phyloP scores from a whole-genome alignment of 495 filamentous ascomycete species.

The Ramalina intermedia region DNA sequence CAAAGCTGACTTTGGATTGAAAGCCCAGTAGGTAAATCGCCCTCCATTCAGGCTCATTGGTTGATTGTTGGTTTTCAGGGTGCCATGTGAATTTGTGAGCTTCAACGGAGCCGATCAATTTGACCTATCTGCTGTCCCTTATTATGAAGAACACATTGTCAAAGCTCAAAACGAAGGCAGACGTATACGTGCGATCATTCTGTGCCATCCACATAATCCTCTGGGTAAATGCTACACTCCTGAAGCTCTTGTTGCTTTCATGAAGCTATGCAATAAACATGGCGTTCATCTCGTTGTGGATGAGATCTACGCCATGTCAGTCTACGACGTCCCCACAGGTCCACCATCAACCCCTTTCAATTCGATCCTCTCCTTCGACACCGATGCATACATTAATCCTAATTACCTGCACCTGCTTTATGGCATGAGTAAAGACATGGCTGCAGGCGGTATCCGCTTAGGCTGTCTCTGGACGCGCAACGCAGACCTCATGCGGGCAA shows the following conservation, averaged over 20 bases:
- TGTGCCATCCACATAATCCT: slow-evolving; percentile 50
- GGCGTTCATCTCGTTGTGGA: slow-evolving; percentile 46
- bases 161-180: slow-evolving; percentile 16
- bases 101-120: slow-evolving; percentile 34
- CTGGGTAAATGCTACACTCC: slow-evolving; percentile 41
- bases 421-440: slow-evolving; percentile 49
- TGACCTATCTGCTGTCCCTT: slow-evolving; percentile 22
- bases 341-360: slow-evolving; percentile 27
- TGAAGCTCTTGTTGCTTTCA: slow-evolving; percentile 29
- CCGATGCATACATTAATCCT: slow-evolving; percentile 32
- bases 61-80: slow-evolving; percentile 12
- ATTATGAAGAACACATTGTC: slow-evolving; percentile 28
- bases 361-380: slow-evolving; percentile 37
- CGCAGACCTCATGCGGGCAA: slow-evolving; percentile 23
- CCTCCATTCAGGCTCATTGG: background rate
- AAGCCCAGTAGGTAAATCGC: slow-evolving; percentile 30
- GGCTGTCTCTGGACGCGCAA: slow-evolving; percentile 38
- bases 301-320: slow-evolving; percentile 47
- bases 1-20: slow-evolving; percentile 13
- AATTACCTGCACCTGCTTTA: slow-evolving; percentile 42
- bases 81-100: slow-evolving; percentile 26
- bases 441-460: slow-evolving; percentile 38
- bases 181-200: slow-evolving; percentile 34
- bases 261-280: slow-evolving; percentile 39
- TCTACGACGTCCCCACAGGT: slow-evolving; percentile 26